These are phyloP conservation scores for Coemansia sp. DNA, from an alignment of 192 early-diverging fungal species.

Conservation along the genomic window DNA sequence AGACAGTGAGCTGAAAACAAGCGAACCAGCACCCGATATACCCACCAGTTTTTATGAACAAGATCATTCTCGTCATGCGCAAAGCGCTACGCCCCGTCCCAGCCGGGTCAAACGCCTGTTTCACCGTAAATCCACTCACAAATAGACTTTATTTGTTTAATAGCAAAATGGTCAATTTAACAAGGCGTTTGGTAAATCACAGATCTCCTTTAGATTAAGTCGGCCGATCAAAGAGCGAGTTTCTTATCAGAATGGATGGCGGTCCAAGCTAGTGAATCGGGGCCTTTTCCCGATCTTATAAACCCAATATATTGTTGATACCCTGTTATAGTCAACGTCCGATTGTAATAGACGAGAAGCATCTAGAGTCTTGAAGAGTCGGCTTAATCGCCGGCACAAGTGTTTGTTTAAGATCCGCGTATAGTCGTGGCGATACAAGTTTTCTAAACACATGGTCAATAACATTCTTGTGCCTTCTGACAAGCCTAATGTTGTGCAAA, in stretches of 20 bases:
- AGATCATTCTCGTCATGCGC: not conserved
- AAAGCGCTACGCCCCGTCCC: slow-evolving; percentile 9
- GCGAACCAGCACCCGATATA: slow-evolving; percentile 4
- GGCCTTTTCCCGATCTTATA: too few relatives aligned
- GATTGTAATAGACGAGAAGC: not conserved
- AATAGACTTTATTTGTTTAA: not conserved
- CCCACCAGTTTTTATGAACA: not conserved
- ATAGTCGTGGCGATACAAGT: not conserved
- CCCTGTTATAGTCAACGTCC: too few relatives aligned
- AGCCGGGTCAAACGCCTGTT: slow-evolving; percentile 29
- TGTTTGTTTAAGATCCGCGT: not conserved
- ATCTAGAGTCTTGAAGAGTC: not conserved
- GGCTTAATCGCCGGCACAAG: not conserved
- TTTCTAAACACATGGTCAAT: slow-evolving; percentile 2
- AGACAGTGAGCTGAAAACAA: not conserved
- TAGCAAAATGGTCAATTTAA: not conserved
- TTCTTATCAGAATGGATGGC: too few relatives aligned
- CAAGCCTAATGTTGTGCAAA: not conserved
- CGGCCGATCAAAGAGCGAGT: too few relatives aligned
- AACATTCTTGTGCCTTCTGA: not conserved
- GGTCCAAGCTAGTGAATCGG: too few relatives aligned
- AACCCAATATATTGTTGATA: too few relatives aligned
- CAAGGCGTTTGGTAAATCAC: too few relatives aligned
- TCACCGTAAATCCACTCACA: slow-evolving; percentile 13
- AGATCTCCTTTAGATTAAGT: too few relatives aligned